phyloP scores from a whole-genome alignment of 139 green algal species.

The Auxenochlorella pyrenoidosa region DNA sequence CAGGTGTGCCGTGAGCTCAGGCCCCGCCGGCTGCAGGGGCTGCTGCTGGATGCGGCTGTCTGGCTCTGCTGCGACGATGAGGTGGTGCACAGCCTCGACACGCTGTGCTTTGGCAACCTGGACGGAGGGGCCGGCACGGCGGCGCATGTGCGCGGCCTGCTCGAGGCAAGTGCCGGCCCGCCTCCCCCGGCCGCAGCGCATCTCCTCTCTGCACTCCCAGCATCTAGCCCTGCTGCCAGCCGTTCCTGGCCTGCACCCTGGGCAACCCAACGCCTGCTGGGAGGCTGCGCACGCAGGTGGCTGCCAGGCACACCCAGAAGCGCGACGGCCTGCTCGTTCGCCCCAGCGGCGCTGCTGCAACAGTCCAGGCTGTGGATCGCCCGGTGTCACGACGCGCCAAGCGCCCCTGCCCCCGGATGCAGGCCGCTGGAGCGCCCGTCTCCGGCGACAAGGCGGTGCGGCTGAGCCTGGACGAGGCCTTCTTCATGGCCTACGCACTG shows the following conservation, averaged over 20 bases:
- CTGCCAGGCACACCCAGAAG: too few relatives aligned
- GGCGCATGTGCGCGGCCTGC: constrained; percentile 8
- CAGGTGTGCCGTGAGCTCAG: constrained; percentile 22
- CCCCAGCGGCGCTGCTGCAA: too few relatives aligned
- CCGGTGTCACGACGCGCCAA: too few relatives aligned
- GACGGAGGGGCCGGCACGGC: constrained; percentile 45
- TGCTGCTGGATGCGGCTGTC: constrained; percentile 41
- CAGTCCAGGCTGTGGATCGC: too few relatives aligned
- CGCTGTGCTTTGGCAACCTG: constrained; percentile 51
- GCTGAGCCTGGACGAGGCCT: constrained; percentile 53
- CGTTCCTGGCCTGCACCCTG: too few relatives aligned
- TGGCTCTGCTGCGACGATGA: constrained; percentile 39
- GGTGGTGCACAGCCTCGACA: constrained; percentile 35
- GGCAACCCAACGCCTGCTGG: too few relatives aligned
- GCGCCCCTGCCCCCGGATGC: too few relatives aligned
- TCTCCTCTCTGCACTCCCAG: too few relatives aligned
- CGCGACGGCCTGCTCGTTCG: too few relatives aligned
- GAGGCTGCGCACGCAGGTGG: too few relatives aligned
- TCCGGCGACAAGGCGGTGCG: constrained; percentile 28
- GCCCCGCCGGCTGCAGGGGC: constrained; percentile 28
- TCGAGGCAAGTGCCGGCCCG: background rate
- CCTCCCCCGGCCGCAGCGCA: too few relatives aligned
- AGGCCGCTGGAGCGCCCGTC: background rate
- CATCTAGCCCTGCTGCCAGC: too few relatives aligned
- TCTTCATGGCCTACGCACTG: constrained; percentile 49